phyloP scores from a whole-genome alignment of 1,284 basidiomycete species.

The Chalciporus sp. region DNA sequence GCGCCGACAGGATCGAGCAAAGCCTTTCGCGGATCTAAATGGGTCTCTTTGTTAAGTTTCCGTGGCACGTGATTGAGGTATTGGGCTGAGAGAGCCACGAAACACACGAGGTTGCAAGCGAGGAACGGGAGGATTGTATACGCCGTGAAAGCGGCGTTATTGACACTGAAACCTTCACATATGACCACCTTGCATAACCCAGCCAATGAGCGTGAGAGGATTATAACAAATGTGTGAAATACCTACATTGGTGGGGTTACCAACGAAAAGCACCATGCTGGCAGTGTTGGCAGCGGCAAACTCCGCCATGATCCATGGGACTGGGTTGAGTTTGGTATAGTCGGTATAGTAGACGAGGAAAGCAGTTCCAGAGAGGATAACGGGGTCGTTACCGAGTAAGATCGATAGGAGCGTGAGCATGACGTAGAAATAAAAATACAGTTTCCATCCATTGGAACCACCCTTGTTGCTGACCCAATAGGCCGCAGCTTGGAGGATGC shows the following conservation, averaged over 20 bases:
- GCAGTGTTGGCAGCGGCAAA: constrained; percentile 83
- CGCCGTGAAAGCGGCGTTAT: constrained; percentile 68
- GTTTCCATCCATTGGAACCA: constrained; percentile 65
- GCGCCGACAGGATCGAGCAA: constrained; percentile 55
- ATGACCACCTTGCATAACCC: constrained; percentile 46
- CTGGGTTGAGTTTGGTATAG: constrained; percentile 56
- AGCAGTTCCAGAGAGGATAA: constrained; percentile 84
- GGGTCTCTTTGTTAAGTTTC: constrained; percentile 40
- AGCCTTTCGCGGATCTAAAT: constrained; percentile 47
- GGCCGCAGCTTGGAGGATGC: constrained; percentile 84
- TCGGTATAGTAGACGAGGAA: constrained; percentile 86
- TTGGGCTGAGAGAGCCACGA: constrained; percentile 54
- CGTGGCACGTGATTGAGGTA: constrained; percentile 57
- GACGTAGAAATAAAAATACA: constrained; percentile 80
- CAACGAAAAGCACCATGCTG: constrained; percentile 65
- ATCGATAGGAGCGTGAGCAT: constrained; percentile 82
- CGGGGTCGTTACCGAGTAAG: constrained; percentile 88
- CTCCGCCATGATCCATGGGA: constrained; percentile 55
- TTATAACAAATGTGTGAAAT: neutral
- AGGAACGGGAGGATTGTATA: constrained; percentile 74
- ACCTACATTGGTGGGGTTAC: constrained; percentile 72
- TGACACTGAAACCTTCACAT: constrained; percentile 63
- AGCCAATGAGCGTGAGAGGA: neutral
- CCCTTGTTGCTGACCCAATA: constrained; percentile 85
- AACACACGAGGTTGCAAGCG: constrained; percentile 57